Evolutionary conservation across 2,329 filamentous ascomycete genomes (phyloP).

Genomic region (Sporothrix dimorphospora): DNA sequence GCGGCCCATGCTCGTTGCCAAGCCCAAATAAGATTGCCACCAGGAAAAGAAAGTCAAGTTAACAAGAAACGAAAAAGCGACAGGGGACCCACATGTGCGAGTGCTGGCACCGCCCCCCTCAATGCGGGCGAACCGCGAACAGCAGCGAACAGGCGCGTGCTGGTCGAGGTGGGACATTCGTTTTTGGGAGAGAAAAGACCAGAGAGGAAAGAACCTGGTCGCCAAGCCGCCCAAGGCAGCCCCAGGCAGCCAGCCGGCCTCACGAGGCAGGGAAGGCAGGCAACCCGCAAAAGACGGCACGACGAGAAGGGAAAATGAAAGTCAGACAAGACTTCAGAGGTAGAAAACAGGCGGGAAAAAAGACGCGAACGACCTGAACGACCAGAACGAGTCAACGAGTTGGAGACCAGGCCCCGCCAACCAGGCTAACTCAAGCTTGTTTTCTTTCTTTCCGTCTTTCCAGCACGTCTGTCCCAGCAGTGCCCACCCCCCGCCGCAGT

Average conservation of each 20-base stretch:
- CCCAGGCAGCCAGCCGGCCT: slow-evolving; percentile 11
- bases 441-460: neutral
- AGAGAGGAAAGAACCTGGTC: neutral
- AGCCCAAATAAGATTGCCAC: slow-evolving; percentile 15
- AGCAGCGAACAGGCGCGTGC: neutral
- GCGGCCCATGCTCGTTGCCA: slow-evolving; percentile 4
- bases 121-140: neutral
- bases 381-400: no score
- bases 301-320: neutral
- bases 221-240: slow-evolving; percentile 1
- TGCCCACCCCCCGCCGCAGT: neutral
- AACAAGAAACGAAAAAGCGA: neutral
- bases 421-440: neutral
- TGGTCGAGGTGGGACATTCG: neutral
- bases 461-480: neutral
- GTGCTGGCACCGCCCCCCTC: slow-evolving; percentile 13
- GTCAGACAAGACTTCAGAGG: no score
- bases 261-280: neutral
- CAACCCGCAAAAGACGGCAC: neutral
- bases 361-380: no score
- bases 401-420: neutral
- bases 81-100: neutral
- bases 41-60: neutral
- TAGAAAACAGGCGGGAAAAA: no score
- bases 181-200: no score